Base-by-base conservation (phyloP, 1,284 basidiomycete genomes). In the Fomitopsis betulina region DNA sequence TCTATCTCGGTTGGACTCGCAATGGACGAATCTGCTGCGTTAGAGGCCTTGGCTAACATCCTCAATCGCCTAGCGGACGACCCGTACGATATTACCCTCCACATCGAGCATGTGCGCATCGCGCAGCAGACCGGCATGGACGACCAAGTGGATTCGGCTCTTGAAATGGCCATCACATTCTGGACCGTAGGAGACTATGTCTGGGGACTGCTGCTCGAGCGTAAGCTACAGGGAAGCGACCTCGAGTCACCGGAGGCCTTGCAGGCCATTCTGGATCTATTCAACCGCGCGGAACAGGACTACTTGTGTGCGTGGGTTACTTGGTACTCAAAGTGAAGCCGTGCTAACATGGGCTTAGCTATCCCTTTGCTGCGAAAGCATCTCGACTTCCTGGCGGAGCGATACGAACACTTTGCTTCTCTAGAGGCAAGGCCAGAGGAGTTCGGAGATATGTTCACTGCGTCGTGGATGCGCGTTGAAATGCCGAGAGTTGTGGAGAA, bases 361-460 rank as follows among this genome's bases (percentile, higher is more conserved):
- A 85, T 91, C 38, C 78, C 85, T 0, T 74, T 94, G 42, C 77
- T 94, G 40, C 77, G 81, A 67, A 84, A 79, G 58, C 91, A 95
- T 69, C 63, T 89, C 43, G 76, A 87, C 50, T 87, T 93, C 63
- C 67, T 95, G 38, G 68, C 89, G 51, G 79, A 81, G 54, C 75
- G 78, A 45, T 78, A 84, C 66, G 74, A 76, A 27, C 73, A 79
- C 55, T 84, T 84, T 64, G 56, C 69, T 17, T 74, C 75, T 23
- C 73, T 76, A 7, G 76, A 74, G 13, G 54, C 65, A 32, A 79
- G 75, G 60, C 80, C 81, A 13, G 75, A 76, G 4, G 83, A 81
- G 17, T 70, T 81, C 40, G 80, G 70, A 59, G 84, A 79, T 55
- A 59, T 76, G 57, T 90, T 83, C 68, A 85, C 79, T 6, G 76